A percentile compares a stretch with the other conserved stretches of the same genome.
phyloP scores from a whole-genome alignment of 768 basidiomycete species.

The Trametes sanguinea region DNA sequence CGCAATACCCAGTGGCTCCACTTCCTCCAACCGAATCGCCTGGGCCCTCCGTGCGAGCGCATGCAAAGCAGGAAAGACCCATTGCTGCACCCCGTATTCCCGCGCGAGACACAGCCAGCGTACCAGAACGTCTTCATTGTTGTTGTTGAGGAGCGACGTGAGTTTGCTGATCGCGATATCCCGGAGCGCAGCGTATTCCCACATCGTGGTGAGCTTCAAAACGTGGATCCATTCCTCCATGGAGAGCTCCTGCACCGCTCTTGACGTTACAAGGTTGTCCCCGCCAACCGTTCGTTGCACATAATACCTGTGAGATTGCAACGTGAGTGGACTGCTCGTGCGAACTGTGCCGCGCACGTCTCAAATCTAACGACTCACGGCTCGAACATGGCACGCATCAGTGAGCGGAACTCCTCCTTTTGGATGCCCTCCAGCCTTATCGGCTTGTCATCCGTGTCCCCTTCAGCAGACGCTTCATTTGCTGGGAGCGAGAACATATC shows the following conservation, averaged over 20 bases:
- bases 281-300: too few species aligned
- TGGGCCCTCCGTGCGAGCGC: constrained; percentile 3
- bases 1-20: constrained; percentile 8
- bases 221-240: constrained; percentile 21
- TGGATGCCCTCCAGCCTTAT: constrained; percentile 19
- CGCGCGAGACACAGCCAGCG: constrained; percentile 23
- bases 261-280: constrained; percentile 19
- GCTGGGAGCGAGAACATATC: constrained; percentile 18
- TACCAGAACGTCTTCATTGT: constrained; percentile 6
- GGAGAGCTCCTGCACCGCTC: not conserved
- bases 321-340: too few species aligned
- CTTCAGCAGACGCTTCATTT: constrained; percentile 12
- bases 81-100: constrained; percentile 23
- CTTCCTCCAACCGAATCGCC: constrained; percentile 10
- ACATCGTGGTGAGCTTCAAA: constrained; percentile 21
- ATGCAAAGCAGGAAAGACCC: constrained; percentile 24
- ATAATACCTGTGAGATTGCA: too few species aligned
- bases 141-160: constrained; percentile 9
- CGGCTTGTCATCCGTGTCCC: constrained; percentile 23
- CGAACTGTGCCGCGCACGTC: not conserved
- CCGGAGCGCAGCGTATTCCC: constrained; percentile 11
- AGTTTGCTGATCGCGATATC: constrained; percentile 19
- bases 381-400: constrained; percentile 26
- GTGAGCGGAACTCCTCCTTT: constrained; percentile 17
- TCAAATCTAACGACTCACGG: constrained; percentile 13